Evolutionary conservation across 2,329 filamentous ascomycete species (phyloP).

Genomic region (Truncatella angustata): DNA sequence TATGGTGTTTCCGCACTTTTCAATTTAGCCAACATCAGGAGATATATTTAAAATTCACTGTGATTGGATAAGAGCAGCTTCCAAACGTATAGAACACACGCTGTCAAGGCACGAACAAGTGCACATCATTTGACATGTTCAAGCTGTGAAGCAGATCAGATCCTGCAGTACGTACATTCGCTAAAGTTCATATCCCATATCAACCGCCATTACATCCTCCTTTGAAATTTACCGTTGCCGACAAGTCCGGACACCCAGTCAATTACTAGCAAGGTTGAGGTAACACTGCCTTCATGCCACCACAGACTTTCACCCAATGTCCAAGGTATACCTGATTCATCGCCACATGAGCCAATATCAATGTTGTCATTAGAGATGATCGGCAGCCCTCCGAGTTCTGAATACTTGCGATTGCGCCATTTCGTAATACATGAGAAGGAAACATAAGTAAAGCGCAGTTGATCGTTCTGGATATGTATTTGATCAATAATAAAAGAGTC

Average conservation of each 20-base stretch:
- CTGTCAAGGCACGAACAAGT: too few species aligned
- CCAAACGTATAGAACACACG: too few species aligned
- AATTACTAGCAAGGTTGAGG: too few species aligned
- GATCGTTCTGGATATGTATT: slow-evolving; percentile 3
- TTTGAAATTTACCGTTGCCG: too few species aligned
- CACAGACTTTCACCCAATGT: not conserved
- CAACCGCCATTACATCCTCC: too few species aligned
- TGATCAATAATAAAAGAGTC: slow-evolving; percentile 5
- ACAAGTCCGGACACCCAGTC: too few species aligned
- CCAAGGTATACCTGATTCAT: not conserved
- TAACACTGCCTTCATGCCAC: too few species aligned
- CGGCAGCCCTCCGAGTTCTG: not conserved
- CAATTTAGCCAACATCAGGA: slow-evolving; percentile 43
- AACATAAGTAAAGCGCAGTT: not conserved
- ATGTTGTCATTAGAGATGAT: too few species aligned
- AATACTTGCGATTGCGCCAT: not conserved
- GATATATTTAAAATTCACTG: too few species aligned
- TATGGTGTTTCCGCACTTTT: slow-evolving; percentile 58
- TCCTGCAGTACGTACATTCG: not conserved
- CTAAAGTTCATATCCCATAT: not conserved
- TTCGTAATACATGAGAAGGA: not conserved
- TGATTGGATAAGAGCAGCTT: not conserved
- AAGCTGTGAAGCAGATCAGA: not conserved
- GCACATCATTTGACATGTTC: too few species aligned
- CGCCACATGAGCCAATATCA: too few species aligned